phyloP scores from a whole-genome alignment of 169 alveolate species.

The Perkinsus marinus region DNA sequence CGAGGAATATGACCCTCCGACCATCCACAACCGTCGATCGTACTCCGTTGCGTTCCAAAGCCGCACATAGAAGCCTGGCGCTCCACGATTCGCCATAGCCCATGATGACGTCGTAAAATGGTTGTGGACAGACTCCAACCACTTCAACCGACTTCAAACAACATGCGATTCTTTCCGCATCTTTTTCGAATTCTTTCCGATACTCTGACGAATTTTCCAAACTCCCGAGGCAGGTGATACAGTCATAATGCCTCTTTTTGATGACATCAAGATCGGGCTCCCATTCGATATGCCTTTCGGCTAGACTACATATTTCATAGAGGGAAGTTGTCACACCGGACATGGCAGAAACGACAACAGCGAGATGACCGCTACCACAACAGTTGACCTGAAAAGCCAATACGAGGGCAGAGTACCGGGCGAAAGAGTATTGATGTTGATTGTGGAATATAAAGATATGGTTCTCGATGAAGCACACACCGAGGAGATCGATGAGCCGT shows the following conservation, averaged over 20 bases:
- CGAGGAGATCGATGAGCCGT: background rate
- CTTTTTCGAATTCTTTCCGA: background rate
- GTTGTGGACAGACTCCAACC: background rate
- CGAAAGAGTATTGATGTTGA: background rate
- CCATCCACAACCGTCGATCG: background rate
- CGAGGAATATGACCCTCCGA: background rate
- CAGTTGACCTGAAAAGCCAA: background rate
- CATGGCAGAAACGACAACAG: background rate
- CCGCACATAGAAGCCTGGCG: background rate
- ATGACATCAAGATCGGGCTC: background rate
- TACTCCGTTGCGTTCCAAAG: background rate
- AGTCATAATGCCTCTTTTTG: background rate
- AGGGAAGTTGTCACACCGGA: background rate
- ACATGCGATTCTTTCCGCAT: background rate
- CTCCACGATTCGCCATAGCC: background rate
- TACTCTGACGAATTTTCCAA: background rate
- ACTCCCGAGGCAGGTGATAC: background rate
- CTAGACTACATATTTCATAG: background rate
- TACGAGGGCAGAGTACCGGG: background rate
- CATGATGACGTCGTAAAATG: background rate
- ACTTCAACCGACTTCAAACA: background rate
- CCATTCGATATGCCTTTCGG: background rate
- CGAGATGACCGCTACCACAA: background rate
- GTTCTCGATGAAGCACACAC: background rate
- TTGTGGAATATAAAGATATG: too few relatives aligned